Conservation (phyloP, 2,329 filamentous ascomycete species). For the Colletotrichum shisoi region DNA sequence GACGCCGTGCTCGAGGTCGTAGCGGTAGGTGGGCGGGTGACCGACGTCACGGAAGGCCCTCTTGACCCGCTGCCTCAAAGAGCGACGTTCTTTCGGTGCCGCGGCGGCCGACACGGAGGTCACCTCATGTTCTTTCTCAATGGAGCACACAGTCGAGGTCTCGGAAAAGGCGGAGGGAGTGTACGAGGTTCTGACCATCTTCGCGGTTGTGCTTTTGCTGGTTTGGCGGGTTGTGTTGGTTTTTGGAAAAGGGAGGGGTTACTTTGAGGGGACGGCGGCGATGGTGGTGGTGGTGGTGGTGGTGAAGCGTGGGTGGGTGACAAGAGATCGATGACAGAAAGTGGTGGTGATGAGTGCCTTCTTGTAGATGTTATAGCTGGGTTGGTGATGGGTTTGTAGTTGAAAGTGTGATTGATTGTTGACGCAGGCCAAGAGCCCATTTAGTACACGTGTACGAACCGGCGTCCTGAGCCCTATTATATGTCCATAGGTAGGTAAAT, state of each 20-base stretch:
- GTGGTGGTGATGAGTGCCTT: not conserved
- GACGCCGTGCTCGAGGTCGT: constrained; percentile 35
- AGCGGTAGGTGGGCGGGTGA: constrained; percentile 32
- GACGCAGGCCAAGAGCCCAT: constrained; percentile 25
- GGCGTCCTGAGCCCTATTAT: constrained; percentile 17
- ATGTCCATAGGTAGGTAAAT: not conserved
- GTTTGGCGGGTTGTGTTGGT: not conserved
- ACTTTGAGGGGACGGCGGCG: not conserved
- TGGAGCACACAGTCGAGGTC: constrained; percentile 34
- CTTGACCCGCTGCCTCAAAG: constrained; percentile 32
- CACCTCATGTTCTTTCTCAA: constrained; percentile 25
- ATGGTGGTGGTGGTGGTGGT: not conserved
- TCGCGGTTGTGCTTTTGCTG: not conserved
- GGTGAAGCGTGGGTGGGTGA: not conserved
- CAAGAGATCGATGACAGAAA: not conserved
- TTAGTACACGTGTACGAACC: not conserved
- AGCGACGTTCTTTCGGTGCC: constrained; percentile 20
- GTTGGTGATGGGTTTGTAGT: not conserved
- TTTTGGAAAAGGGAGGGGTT: not conserved
- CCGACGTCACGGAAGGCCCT: constrained; percentile 28
- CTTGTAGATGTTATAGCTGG: not conserved
- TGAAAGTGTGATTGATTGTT: constrained; percentile 28
- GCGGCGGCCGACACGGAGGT: not conserved
- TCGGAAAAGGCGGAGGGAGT: constrained; percentile 28
- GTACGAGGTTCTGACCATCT: constrained; percentile 26